Evolutionary conservation across 495 filamentous ascomycete genomes (phyloP).

Genomic region (Penicillium taxi): DNA sequence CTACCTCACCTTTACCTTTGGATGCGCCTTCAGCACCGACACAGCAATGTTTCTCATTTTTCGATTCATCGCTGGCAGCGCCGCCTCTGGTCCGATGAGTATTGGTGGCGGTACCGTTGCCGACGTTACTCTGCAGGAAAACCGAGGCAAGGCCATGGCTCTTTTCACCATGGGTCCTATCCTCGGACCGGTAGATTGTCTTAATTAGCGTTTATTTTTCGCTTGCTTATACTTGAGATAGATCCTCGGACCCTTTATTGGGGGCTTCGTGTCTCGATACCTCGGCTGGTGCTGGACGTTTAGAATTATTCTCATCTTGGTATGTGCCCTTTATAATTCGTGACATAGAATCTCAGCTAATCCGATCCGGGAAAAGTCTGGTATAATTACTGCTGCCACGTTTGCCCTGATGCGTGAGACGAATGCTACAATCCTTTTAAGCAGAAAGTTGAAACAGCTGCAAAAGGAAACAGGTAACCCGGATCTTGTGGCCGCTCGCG

Average conservation of each 20-base stretch:
- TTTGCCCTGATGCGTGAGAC: conserved; percentile 8
- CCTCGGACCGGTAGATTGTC: not conserved
- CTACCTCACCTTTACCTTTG: not conserved
- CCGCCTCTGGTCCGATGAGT: not conserved
- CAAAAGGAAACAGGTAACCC: conserved; percentile 2
- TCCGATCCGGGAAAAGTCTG: not conserved
- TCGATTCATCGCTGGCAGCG: not conserved
- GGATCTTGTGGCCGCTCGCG: not conserved
- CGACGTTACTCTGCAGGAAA: not conserved
- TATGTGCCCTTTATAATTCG: not conserved
- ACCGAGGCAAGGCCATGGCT: conserved; percentile 1
- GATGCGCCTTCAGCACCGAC: not conserved
- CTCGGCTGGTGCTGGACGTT: conserved; percentile 6
- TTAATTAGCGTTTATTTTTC: too few species aligned
- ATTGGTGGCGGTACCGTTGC: not conserved
- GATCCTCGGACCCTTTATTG: conserved; percentile 25
- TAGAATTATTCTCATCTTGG: not conserved
- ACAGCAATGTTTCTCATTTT: not conserved
- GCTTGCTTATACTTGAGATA: too few species aligned
- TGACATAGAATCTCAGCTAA: too few species aligned
- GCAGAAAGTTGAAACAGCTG: not conserved
- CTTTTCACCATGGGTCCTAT: not conserved
- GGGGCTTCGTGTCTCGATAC: conserved; percentile 32
- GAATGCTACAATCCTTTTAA: not conserved
- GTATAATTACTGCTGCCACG: not conserved